Percentiles rank a stretch among this genome's conserved stretches.
Conservation (phyloP, 2,329 filamentous ascomycete genomes). For the Ustulina deusta region DNA sequence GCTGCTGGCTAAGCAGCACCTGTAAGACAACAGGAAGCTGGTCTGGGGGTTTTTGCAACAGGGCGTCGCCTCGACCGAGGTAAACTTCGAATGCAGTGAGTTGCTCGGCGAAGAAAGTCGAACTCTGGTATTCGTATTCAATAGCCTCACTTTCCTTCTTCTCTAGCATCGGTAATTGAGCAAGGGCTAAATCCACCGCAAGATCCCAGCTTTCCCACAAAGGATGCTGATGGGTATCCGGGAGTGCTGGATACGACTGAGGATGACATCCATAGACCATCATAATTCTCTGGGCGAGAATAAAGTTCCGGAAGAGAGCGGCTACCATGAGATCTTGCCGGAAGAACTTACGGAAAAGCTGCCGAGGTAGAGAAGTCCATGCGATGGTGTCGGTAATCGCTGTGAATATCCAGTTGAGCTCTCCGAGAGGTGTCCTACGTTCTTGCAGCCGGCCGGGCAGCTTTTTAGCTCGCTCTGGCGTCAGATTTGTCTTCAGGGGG, state of each 20-base stretch:
- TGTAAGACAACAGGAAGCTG: conserved; percentile 96
- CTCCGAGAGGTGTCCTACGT: conserved; percentile 90
- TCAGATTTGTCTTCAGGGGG: conserved; percentile 75
- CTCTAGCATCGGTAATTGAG: conserved; percentile 88
- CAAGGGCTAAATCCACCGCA: conserved; percentile 92
- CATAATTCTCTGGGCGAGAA: conserved; percentile 96
- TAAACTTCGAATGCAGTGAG: conserved; percentile 98
- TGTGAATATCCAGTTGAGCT: conserved; percentile 99
- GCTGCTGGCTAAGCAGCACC: conserved; percentile 94
- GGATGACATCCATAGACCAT: conserved; percentile 95
- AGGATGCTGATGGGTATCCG: conserved; percentile 93
- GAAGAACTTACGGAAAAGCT: conserved; percentile 96
- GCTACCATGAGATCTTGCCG: conserved; percentile 99
- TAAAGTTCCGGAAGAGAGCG: conserved; percentile 93
- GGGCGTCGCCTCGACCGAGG: conserved; percentile 81
- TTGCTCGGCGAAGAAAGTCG: conserved; percentile 96
- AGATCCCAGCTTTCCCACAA: conserved; percentile 98
- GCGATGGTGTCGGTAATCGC: conserved; percentile 99
- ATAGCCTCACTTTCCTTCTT: conserved; percentile 77
- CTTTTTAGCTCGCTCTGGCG: conserved; percentile 85
- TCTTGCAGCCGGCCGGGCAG: conserved; percentile 94
- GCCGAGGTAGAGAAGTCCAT: conserved; percentile 92
- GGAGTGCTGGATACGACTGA: conserved; percentile 90
- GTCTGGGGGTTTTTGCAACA: conserved; percentile 88
- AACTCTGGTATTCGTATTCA: conserved; percentile 94